A percentile compares a stretch with the other conserved stretches of the same genome.
Conservation (phyloP, 345 rosid genomes). For the Eucalyptus rudis region DNA sequence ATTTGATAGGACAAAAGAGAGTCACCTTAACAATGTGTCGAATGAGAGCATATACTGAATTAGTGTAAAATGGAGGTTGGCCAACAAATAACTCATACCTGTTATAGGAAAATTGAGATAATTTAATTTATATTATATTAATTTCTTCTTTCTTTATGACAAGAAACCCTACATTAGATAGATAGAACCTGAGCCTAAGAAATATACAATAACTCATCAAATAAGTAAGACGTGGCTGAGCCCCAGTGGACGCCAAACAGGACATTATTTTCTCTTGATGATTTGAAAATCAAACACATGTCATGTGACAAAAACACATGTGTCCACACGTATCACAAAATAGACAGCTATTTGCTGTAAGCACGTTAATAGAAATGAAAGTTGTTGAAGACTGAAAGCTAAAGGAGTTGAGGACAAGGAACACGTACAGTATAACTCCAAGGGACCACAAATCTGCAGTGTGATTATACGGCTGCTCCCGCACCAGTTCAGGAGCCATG, state of each 20-base stretch:
- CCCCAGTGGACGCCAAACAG: neutral
- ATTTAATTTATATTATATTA: neutral
- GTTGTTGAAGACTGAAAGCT: neutral
- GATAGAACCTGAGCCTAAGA: neutral
- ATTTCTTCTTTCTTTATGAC: neutral
- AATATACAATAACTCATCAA: neutral
- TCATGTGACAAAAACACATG: neutral
- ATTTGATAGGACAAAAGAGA: neutral
- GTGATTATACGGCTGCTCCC: constrained; percentile 98
- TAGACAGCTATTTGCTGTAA: neutral
- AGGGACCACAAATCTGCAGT: constrained; percentile 99
- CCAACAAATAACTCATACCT: constrained; percentile 98
- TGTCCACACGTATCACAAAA: neutral
- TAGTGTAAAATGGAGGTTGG: constrained; percentile 96
- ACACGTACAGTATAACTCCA: constrained; percentile 89
- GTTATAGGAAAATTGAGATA: neutral
- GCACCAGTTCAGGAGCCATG: constrained; percentile 97
- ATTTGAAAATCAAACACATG: neutral
- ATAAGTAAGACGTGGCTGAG: neutral
- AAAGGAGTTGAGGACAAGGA: neutral
- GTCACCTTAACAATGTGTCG: constrained; percentile 91
- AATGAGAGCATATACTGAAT: constrained; percentile 95
- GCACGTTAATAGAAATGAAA: neutral
- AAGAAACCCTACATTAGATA: neutral
- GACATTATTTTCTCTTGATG: neutral